Conservation (phyloP, 306 rosid species). For the Acacia crassicarpa region DNA sequence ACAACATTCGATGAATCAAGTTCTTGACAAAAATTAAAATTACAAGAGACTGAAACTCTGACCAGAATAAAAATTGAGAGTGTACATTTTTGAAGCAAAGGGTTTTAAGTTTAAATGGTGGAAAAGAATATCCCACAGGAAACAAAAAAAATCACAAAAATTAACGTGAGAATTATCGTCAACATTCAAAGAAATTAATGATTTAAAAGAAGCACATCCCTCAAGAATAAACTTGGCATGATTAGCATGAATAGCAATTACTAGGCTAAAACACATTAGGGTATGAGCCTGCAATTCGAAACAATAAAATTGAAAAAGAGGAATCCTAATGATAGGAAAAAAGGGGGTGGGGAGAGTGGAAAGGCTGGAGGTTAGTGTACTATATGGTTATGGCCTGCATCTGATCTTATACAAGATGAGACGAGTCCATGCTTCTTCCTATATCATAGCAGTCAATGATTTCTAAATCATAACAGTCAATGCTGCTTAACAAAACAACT, state of each 20-base stretch:
- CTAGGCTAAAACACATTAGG: not conserved
- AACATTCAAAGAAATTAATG: not conserved
- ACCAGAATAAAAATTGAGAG: not conserved
- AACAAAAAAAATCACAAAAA: not conserved
- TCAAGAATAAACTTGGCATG: not conserved
- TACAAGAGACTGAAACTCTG: not conserved
- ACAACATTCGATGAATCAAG: not conserved
- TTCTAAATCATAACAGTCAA: not conserved
- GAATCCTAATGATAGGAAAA: not conserved
- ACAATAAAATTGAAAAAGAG: not conserved
- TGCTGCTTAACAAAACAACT: not conserved
- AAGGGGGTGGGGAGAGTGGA: not conserved
- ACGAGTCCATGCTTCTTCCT: not conserved
- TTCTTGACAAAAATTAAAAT: not conserved
- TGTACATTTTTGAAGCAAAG: not conserved
- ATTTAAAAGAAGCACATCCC: not conserved
- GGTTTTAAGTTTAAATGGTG: not conserved
- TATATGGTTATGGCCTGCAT: not conserved
- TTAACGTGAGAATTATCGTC: not conserved
- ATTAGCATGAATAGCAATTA: not conserved
- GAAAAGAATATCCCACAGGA: not conserved
- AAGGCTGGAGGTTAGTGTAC: not conserved
- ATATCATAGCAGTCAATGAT: not conserved
- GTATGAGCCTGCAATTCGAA: not conserved
- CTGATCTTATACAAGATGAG: not conserved